Evolutionary conservation across 768 basidiomycete genomes (phyloP).

Genomic region (Russula foetens): DNA sequence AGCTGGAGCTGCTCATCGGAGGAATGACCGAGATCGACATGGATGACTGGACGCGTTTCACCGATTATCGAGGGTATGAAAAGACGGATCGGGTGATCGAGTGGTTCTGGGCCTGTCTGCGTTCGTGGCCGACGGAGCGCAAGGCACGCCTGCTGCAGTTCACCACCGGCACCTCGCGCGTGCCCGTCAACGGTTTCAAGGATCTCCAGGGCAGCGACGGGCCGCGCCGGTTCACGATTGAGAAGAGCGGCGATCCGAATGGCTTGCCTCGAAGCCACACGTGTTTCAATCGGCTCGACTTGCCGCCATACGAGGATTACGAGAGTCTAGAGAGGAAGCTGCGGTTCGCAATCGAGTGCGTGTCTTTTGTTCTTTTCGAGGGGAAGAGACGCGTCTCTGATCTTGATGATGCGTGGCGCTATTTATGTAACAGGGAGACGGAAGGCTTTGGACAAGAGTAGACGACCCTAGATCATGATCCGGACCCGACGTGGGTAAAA

Average conservation of each 20-base stretch:
- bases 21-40: constrained; percentile 54
- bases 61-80: constrained; percentile 84
- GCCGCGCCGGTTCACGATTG: constrained; percentile 87
- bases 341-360: constrained; percentile 75
- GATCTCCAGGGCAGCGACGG: constrained; percentile 92
- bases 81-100: constrained; percentile 84
- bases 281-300: constrained; percentile 85
- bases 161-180: constrained; percentile 77
- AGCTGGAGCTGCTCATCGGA: constrained; percentile 82
- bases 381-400: neutral
- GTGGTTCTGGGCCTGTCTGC: constrained; percentile 94
- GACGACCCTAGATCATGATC: neutral
- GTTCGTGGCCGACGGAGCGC: constrained; percentile 83
- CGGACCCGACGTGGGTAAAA: neutral
- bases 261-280: constrained; percentile 88
- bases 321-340: constrained; percentile 82
- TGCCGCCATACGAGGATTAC: constrained; percentile 86
- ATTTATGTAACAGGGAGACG: constrained; percentile 45
- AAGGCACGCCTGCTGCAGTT: constrained; percentile 85
- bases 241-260: constrained; percentile 85
- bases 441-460: constrained; percentile 54
- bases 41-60: constrained; percentile 92
- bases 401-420: neutral
- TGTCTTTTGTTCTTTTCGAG: constrained; percentile 17
- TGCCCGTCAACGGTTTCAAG: constrained; percentile 91